Evolutionary conservation across 2,329 filamentous ascomycete species (phyloP).

Genomic region (Allantophomopsis cytisporea): DNA sequence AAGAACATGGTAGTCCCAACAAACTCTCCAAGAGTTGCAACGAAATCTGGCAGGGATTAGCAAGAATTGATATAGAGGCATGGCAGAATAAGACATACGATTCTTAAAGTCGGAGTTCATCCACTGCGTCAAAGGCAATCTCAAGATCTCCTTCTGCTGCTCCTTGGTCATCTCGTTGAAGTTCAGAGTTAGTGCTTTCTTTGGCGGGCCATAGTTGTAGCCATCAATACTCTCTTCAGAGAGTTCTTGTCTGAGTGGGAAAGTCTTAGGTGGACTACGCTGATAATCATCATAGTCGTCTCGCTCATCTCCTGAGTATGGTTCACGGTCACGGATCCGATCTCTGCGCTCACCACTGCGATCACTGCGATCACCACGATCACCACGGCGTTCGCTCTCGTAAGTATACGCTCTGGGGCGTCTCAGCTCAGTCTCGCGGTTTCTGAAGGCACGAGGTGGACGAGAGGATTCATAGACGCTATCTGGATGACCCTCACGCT

Average conservation of each 20-base stretch:
- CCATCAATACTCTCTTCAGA: conserved; percentile 11
- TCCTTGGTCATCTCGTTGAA: conserved; percentile 24
- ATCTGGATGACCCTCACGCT: conserved; percentile 9
- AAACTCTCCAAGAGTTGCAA: conserved; percentile 33
- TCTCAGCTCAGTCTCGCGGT: conserved; percentile 11
- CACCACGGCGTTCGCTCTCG: conserved; percentile 4
- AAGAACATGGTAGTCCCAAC: conserved; percentile 30
- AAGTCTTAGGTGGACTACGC: too few relatives aligned
- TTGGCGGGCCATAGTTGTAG: conserved; percentile 11
- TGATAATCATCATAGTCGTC: too few relatives aligned
- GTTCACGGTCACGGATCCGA: conserved; percentile 3
- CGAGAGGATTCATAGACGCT: conserved; percentile 8
- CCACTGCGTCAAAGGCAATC: conserved; percentile 29
- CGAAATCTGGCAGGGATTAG: conserved; percentile 7
- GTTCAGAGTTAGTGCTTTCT: conserved; percentile 13
- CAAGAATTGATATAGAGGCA: too few relatives aligned
- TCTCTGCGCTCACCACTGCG: conserved; percentile 7
- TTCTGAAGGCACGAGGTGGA: conserved; percentile 13
- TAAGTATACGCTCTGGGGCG: conserved; percentile 3
- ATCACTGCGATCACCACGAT: conserved; percentile 6
- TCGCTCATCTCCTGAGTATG: conserved; percentile 1
- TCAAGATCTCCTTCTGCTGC: conserved; percentile 27
- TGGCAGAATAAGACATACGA: conserved; percentile 6
- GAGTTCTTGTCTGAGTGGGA: conserved; percentile 1
- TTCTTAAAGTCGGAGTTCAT: conserved; percentile 33